Base-by-base conservation (phyloP, 2,329 filamentous ascomycete genomes). In the Epichloe uncinata region DNA sequence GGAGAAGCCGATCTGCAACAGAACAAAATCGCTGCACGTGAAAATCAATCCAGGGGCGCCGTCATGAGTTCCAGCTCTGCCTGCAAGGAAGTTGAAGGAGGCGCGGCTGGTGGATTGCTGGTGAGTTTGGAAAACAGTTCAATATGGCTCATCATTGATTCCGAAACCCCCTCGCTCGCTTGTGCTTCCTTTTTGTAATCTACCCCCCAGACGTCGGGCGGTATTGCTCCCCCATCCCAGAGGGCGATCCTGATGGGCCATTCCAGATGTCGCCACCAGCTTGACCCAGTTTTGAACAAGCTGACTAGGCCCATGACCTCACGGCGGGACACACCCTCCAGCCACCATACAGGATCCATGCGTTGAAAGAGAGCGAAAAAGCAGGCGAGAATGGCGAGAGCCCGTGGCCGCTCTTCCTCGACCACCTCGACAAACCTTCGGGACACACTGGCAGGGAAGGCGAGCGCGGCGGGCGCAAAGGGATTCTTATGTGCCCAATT, bases 301-400 rank as follows among this genome's bases (percentile, higher is more conserved):
- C 73, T 73, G 18, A 79, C 72, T 22, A 85, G 72, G 18, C 82
- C 81, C 60, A 79, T 75, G 15, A 87, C 77, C 57, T 87, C 79
- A 50, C 79, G 74, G 15, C 75, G 73, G 7, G 81, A 76, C 58
- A 84, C 81, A 38, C 82, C 81, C 18, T 79, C 73, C 30, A 86
- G 67, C 83, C 84, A 87, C 84, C 84, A 87, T 15, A 81, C 68
- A 15, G 70, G 63, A 53, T 82, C 76, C 54, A 84, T 69, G 35
- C 73, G 73, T 58, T 81, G 81, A 44, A 85, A 68, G 37, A 84
- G 66, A 30, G 79, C 81, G 57, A 84, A 84, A 61, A 83, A 85
- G 61, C 78, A 81, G 6, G 80, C 81, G 1, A 84, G 71, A 36
- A 84, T 79, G 34, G 76, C 74, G 30, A 85, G 69, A 2, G 81